Percentiles rank a stretch among this genome's conserved stretches.
Conservation (phyloP, 371 early-diverging fungal species). For the Phascolomyces articulosus region DNA sequence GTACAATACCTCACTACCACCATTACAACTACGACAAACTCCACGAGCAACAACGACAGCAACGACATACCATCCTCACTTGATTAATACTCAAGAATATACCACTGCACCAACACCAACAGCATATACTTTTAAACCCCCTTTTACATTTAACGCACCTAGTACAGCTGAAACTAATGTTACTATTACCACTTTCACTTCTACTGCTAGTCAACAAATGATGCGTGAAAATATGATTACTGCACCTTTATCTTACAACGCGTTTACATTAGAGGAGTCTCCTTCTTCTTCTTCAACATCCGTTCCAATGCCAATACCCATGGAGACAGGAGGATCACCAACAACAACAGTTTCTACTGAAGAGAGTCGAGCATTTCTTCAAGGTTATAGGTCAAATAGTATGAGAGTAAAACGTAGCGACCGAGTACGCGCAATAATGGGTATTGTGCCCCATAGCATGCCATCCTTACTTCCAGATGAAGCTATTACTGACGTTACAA, state of each 20-base stretch:
- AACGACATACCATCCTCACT: neutral
- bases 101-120: neutral
- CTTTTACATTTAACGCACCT: neutral
- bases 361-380: neutral
- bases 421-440: constrained; percentile 12
- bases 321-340: neutral
- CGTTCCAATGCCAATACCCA: neutral
- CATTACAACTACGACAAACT: neutral
- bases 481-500: neutral
- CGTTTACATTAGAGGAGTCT: neutral
- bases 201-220: neutral
- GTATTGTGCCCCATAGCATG: neutral
- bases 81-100: neutral
- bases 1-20: neutral
- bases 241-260: neutral
- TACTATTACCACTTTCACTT: too few species aligned
- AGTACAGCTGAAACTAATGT: too few species aligned
- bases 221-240: neutral
- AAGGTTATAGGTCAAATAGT: constrained; percentile 8
- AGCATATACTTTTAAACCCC: neutral
- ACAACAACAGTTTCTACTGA: neutral
- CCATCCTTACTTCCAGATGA: neutral
- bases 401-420: constrained; percentile 15
- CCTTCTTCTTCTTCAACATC: neutral
- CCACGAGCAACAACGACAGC: neutral